Conservation (phyloP, 1,284 basidiomycete genomes). For the Ustilago tritici region DNA sequence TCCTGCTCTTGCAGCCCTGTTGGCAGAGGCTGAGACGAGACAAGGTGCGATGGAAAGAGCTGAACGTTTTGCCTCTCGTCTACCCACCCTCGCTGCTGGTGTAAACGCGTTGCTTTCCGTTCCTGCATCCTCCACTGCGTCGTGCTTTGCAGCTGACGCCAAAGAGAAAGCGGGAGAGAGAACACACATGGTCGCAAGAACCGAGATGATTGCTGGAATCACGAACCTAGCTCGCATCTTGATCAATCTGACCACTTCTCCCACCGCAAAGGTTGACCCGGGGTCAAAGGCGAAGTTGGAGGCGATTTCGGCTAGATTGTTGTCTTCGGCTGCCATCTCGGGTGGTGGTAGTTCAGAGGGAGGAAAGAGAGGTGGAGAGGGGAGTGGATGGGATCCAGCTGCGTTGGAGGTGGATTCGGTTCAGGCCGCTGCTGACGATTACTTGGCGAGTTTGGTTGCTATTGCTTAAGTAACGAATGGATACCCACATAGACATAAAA, state of each 20-base stretch:
- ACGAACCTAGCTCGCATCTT: constrained; percentile 68
- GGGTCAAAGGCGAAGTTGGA: constrained; percentile 15
- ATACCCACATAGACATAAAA: neutral
- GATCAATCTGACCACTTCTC: constrained; percentile 22
- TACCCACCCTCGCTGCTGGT: constrained; percentile 74
- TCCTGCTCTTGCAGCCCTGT: constrained; percentile 72
- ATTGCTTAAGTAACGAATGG: constrained; percentile 14
- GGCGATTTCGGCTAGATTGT: constrained; percentile 14
- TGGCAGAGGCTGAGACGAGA: constrained; percentile 67
- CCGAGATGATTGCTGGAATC: constrained; percentile 79
- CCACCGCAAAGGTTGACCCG: neutral
- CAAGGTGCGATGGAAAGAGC: constrained; percentile 35
- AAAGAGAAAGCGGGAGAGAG: constrained; percentile 71
- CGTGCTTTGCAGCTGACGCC: constrained; percentile 1
- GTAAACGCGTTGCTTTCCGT: constrained; percentile 68
- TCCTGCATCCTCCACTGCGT: constrained; percentile 7
- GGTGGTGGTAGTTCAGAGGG: constrained; percentile 10
- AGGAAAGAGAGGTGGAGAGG: constrained; percentile 3
- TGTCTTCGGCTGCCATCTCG: constrained; percentile 13
- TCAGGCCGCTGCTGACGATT: constrained; percentile 47
- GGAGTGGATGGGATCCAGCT: constrained; percentile 34
- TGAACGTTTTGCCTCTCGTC: constrained; percentile 73
- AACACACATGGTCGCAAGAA: constrained; percentile 77
- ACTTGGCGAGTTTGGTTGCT: constrained; percentile 33
- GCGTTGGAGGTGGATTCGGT: constrained; percentile 43